Base-by-base conservation (phyloP, 306 rosid species). In the Castanea sativa region DNA sequence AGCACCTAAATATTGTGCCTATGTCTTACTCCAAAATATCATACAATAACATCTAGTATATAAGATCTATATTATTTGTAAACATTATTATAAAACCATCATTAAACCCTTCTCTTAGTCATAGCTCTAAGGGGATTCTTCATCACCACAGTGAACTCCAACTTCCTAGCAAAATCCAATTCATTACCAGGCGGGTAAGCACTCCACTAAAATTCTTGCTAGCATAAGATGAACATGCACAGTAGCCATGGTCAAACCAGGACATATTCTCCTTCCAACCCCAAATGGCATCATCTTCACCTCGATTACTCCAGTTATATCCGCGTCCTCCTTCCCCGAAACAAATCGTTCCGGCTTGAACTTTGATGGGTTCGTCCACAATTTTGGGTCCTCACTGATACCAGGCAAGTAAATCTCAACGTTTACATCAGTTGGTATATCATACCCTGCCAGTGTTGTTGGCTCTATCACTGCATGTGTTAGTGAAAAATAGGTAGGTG, bases 121-220 rank as follows among this genome's bases (percentile, higher is more conserved):
- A 8, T 64, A n/a, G 97, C 95, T 72, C 84, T 81, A 0, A 94
- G 89, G 61, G 91, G n/a, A 33, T 91, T 87, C 81, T 90, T 94
- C 97, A 92, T 92, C 25, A 94, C 93, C 78, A 91, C 91, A 10
- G 95, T 92, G 80, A 94, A 94, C 59, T 92, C 95, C 85, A 84
- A 19, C 56, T 94, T 92, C 1, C 99, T 93, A 0, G 88, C 19
- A 68, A 94, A 94, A 73, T 94, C 97, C 77, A 92, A 1, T 73
- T 81, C 73, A 32, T 76, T 79, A 12, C 59, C 85, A 0, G 63
- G 65, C 16, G 92, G 93, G 67, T 79, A 84, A 1, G 89, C 83
- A 35, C 83, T 80, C 94, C 98, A 95, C 71, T 91, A 91, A 60
- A 92, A 92, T 38, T 55, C 97, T 88, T 1, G 97, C 99, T 49